phyloP scores from a whole-genome alignment of 2,329 filamentous ascomycete genomes.

The Paecilomyces sp. region DNA sequence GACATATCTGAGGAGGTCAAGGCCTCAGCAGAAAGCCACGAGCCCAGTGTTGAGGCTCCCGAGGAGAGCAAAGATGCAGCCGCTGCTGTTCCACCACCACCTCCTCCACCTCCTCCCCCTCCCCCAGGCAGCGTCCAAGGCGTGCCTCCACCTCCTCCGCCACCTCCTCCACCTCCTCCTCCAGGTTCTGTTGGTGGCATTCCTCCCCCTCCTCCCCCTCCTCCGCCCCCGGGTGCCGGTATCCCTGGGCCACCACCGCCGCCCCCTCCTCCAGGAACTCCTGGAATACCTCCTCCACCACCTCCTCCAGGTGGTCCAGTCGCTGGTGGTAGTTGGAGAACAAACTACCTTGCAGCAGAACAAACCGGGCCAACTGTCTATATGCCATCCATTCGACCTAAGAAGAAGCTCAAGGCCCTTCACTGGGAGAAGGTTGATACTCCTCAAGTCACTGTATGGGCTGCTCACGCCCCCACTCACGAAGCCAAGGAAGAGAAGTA shows the following conservation, averaged over 20 bases:
- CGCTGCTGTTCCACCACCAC: constrained; percentile 27
- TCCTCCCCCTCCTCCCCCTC: constrained; percentile 41
- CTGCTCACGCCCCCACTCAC: constrained; percentile 73
- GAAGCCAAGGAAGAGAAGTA: constrained; percentile 95
- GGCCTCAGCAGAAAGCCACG: background rate
- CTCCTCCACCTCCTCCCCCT: constrained; percentile 29
- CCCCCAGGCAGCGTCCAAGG: constrained; percentile 29
- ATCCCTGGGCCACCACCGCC: constrained; percentile 29
- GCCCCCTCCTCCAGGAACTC: constrained; percentile 36
- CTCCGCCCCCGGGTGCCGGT: constrained; percentile 37
- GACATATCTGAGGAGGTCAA: constrained; percentile 61
- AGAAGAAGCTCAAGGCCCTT: constrained; percentile 98
- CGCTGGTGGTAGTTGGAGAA: constrained; percentile 47
- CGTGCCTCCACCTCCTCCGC: constrained; percentile 41
- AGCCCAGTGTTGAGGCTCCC: constrained; percentile 1
- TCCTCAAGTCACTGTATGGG: constrained; percentile 88
- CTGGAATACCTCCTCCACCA: constrained; percentile 49
- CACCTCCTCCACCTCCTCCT: constrained; percentile 44
- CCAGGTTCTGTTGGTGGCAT: constrained; percentile 33
- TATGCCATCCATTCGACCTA: constrained; percentile 76
- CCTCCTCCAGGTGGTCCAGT: constrained; percentile 59
- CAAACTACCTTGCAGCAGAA: constrained; percentile 65
- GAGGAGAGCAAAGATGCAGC: constrained; percentile 4
- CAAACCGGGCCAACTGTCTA: constrained; percentile 56
- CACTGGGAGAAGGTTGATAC: constrained; percentile 99